A percentile compares a stretch with the other conserved stretches of the same genome.
Evolutionary conservation across 2,329 filamentous ascomycete genomes (phyloP).

Genomic region (Grosmannia huntii): DNA sequence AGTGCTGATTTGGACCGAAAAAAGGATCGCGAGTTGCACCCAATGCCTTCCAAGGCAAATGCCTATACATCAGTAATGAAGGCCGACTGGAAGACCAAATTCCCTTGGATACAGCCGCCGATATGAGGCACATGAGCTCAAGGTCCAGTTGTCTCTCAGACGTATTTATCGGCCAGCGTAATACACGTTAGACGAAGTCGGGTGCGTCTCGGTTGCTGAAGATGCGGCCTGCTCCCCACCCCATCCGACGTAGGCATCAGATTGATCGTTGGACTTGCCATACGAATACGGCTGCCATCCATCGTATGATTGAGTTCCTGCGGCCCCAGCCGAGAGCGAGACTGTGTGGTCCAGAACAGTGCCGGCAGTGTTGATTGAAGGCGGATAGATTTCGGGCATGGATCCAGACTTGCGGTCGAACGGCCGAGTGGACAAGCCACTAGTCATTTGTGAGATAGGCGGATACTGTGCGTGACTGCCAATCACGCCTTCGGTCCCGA

Average conservation of each 20-base stretch:
- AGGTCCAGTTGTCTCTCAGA: background rate
- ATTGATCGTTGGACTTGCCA: slow-evolving; percentile 21
- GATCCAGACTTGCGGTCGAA: slow-evolving; percentile 30
- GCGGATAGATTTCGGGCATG: slow-evolving; percentile 31
- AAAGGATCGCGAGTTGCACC: no score
- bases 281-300: slow-evolving; percentile 23
- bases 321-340: slow-evolving; percentile 26
- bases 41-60: no score
- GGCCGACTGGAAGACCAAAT: no score
- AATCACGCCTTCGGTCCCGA: slow-evolving; percentile 27
- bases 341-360: slow-evolving; percentile 21
- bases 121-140: background rate
- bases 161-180: slow-evolving; percentile 18
- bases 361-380: slow-evolving; percentile 24
- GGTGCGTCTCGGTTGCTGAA: slow-evolving; percentile 14
- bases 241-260: slow-evolving; percentile 26
- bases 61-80: no score
- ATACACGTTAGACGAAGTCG: slow-evolving; percentile 17
- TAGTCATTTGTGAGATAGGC: slow-evolving; percentile 23
- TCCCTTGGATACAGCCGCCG: no score
- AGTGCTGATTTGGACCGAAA: no score
- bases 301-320: slow-evolving; percentile 12
- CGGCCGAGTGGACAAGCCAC: slow-evolving; percentile 15
- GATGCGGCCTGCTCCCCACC: slow-evolving; percentile 14
- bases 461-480: slow-evolving; percentile 27